Evolutionary conservation across 345 rosid genomes (phyloP).

Genomic region (Limnanthes douglasii): DNA sequence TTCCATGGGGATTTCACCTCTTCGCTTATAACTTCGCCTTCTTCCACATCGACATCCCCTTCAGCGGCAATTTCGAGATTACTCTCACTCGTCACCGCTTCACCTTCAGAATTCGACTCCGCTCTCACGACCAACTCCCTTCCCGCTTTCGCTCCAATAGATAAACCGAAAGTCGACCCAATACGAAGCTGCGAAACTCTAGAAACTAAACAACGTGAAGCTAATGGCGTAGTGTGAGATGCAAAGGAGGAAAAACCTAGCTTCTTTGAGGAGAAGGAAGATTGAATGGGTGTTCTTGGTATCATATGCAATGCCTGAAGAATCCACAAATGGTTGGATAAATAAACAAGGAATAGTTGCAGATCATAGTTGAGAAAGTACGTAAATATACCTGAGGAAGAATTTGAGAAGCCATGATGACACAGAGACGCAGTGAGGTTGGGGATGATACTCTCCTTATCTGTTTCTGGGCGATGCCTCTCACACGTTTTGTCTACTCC

Average conservation of each 20-base stretch:
- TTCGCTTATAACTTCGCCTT: constrained; percentile 15
- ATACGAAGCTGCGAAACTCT: constrained; percentile 13
- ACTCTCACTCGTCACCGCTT: no score
- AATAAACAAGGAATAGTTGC: no score
- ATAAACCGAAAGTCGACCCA: constrained; percentile 8
- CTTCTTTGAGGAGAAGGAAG: constrained; percentile 11
- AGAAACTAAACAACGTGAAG: constrained; percentile 9
- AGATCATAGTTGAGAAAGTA: no score
- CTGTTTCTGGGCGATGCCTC: no score
- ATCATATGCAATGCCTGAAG: constrained; percentile 24
- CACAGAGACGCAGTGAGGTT: no score
- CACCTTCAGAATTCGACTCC: constrained; percentile 21
- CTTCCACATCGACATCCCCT: constrained; percentile 14
- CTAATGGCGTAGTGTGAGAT: constrained; percentile 7
- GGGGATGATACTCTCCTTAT: no score
- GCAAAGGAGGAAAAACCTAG: constrained; percentile 20
- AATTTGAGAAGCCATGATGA: no score
- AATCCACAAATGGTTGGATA: background rate
- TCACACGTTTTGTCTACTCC: no score
- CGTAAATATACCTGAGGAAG: no score
- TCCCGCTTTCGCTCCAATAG: constrained; percentile 10
- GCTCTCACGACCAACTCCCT: constrained; percentile 33
- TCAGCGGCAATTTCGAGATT: constrained; percentile 11
- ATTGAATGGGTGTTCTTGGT: constrained; percentile 18
- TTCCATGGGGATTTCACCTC: constrained; percentile 34